These are phyloP conservation scores for Sclerospora graminicola DNA, from an alignment of 352 stramenopile species.

Conservation along the genomic window DNA sequence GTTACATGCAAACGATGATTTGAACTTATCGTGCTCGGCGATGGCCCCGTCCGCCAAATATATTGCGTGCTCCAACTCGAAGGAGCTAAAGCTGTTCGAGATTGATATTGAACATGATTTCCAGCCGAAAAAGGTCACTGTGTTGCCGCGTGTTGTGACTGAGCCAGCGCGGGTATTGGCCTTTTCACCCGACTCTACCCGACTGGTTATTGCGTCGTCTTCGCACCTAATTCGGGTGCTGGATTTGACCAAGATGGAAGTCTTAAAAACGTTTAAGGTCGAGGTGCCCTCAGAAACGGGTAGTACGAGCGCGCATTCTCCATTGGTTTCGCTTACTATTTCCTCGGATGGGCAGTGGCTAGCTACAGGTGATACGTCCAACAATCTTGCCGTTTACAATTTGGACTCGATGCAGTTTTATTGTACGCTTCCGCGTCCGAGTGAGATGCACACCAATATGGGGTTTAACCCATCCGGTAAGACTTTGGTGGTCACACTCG, in stretches of 20 bases:
- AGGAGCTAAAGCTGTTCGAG: constrained; percentile 84
- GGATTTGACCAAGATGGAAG: constrained; percentile 57
- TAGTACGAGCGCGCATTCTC: constrained; percentile 14
- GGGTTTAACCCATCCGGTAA: constrained; percentile 67
- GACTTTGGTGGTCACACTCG: constrained; percentile 68
- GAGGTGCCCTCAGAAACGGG: constrained; percentile 10
- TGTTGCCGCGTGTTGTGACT: constrained; percentile 22
- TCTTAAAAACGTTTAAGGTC: constrained; percentile 67
- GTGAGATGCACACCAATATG: constrained; percentile 72
- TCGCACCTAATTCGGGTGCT: constrained; percentile 65
- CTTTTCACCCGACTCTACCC: constrained; percentile 73
- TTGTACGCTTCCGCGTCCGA: constrained; percentile 45
- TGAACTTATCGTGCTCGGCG: constrained; percentile 78
- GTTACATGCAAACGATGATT: constrained; percentile 59
- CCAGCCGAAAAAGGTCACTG: constrained; percentile 44
- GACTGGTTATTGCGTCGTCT: constrained; percentile 51
- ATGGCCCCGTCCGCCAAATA: constrained; percentile 81
- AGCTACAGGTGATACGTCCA: constrained; percentile 46
- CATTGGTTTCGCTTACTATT: constrained; percentile 60
- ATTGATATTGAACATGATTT: constrained; percentile 40
- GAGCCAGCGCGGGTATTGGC: constrained; percentile 53
- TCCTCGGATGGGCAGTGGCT: constrained; percentile 79
- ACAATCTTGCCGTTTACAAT: constrained; percentile 75
- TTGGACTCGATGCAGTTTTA: constrained; percentile 83
- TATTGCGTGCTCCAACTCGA: constrained; percentile 76